Evolutionary conservation across 2,329 filamentous ascomycete species (phyloP), one percentile per base, ranked within the genome.

Genomic region (Alternaria sp.): DNA sequence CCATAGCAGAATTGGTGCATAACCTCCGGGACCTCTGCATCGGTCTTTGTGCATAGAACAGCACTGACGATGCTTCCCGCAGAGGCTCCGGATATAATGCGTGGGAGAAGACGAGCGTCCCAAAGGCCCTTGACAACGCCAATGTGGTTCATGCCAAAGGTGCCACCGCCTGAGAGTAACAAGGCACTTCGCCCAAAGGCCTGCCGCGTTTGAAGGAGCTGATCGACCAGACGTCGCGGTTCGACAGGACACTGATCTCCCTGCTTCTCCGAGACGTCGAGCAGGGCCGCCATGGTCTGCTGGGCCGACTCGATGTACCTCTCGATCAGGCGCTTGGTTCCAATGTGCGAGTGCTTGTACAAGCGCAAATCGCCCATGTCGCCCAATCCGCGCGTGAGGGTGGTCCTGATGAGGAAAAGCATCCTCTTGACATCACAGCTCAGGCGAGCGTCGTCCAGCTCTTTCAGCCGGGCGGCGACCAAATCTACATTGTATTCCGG

Each of bases 141-240:
- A 54, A 96, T 90, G 74, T 97, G 93, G 59, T 91, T 91, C 91
- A 97, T 96, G 39, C 93, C 93, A 78, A 96, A 92, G 0, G 93
- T 95, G 1, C 90, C 92, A 2, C 93, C 93, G 7, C 93, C 93
- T 4, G 92, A 96, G 9, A 97, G 81, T 9, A 96, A 81, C 50
- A 97, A 80, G 0, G 92, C 93, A 62, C 89, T 95, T 61, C 92
- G 85, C n/a, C 92, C 92, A 71, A 93, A 96, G 34, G 90, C 90
- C 71, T 93, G 90, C 37, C 91, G 86, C 1, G 91, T 86, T 54
- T 86, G 85, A 44, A 93, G 77, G 63, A 95, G 82, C 56, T 88
- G 86, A 54, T 93, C 89, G 5, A 93, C 81, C 4, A 89, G 81
- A 54, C 83, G 79, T 55, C 80, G 85, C 41, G 86, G 81, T 50